A percentile compares a stretch with the other conserved stretches of the same genome.
Evolutionary conservation across 2,329 filamentous ascomycete genomes (phyloP).

Genomic region (Stagonosporopsis vannaccii): DNA sequence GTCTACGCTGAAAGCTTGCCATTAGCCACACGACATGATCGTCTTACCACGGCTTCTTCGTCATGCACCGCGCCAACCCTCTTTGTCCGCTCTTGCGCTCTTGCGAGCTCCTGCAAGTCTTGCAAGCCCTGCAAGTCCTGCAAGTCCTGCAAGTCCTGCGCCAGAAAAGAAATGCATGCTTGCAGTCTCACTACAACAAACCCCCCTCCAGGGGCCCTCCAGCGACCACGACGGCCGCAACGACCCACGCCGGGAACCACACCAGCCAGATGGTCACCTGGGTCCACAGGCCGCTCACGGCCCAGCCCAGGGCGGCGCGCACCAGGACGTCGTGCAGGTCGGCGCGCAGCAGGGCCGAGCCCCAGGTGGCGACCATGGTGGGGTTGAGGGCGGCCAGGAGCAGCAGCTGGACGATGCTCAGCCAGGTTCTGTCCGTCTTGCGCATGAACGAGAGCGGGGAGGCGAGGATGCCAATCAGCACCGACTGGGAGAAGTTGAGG

Average conservation of each 20-base stretch:
- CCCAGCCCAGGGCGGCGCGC: constrained; percentile 84
- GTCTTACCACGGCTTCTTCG: too few species aligned
- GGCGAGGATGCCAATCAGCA: constrained; percentile 81
- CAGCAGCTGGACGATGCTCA: constrained; percentile 22
- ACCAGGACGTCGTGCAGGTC: constrained; percentile 66
- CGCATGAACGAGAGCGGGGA: constrained; percentile 79
- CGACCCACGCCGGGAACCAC: constrained; percentile 93
- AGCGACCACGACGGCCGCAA: constrained; percentile 54
- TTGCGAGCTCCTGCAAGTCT: too few species aligned
- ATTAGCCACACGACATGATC: too few species aligned
- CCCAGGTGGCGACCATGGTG: constrained; percentile 40
- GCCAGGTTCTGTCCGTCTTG: constrained; percentile 7
- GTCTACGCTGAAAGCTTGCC: too few species aligned
- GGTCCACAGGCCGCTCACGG: constrained; percentile 88
- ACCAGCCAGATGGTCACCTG: constrained; percentile 91
- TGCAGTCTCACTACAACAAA: not conserved
- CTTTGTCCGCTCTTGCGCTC: too few species aligned
- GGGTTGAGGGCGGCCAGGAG: constrained; percentile 45
- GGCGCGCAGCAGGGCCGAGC: constrained; percentile 32
- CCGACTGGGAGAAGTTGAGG: constrained; percentile 90
- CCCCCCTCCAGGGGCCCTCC: constrained; percentile 27
- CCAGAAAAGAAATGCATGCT: too few species aligned
- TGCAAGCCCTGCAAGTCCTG: too few species aligned
- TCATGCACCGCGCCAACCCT: too few species aligned
- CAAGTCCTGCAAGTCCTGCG: too few species aligned